Evolutionary conservation across 1,139 yeast species (phyloP), one percentile per base, ranked within the genome.

Genomic region (Chernovozyma aurita): DNA sequence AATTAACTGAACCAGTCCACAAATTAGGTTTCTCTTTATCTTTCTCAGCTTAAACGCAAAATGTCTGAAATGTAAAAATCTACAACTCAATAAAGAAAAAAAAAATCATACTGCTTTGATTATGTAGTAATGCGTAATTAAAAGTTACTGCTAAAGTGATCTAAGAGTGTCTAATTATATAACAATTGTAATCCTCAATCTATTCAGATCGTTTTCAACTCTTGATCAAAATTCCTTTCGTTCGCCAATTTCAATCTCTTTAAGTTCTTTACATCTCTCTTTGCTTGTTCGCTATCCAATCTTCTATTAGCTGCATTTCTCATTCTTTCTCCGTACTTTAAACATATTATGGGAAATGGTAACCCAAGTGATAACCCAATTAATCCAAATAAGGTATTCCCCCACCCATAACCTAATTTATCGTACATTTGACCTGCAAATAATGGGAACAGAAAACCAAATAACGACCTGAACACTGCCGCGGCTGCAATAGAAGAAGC

Each of bases 1-100:
- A 92, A 72, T 79, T 92, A 63, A 83, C 88, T 64, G 97, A 90
- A 76, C 88, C 97, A 50, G 96, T 94, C 59, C 98, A 92, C 82
- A 90, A 94, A 81, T 77, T 92, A 59, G 98, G 98, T 70, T 77
- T 86, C 75, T 86, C 95, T 44, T 78, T 92, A 67, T 78, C 95
- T 50, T 90, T 90, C 74, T 73, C 92, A 55, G 94, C 95, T 63
- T 87, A 81, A 65, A 42, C 41, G 31, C 28, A 31, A n/a, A n/a
- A n/a, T n/a, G n/a, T 21, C 11, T 21, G 24, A 21, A 21, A 11
- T 21, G 11, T 21, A 21, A 8, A 21, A 8, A 21, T 21, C n/a
- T n/a, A n/a, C n/a, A n/a, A n/a, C n/a, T n/a, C n/a, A n/a, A n/a
- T n/a, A n/a, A n/a, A n/a, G n/a, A n/a, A n/a, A n/a, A n/a, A n/a